Percentiles rank a stretch among this genome's conserved stretches.
These are phyloP conservation scores for Pichia pseudocactophila DNA, from an alignment of 805 yeast species.

Conservation along the genomic window DNA sequence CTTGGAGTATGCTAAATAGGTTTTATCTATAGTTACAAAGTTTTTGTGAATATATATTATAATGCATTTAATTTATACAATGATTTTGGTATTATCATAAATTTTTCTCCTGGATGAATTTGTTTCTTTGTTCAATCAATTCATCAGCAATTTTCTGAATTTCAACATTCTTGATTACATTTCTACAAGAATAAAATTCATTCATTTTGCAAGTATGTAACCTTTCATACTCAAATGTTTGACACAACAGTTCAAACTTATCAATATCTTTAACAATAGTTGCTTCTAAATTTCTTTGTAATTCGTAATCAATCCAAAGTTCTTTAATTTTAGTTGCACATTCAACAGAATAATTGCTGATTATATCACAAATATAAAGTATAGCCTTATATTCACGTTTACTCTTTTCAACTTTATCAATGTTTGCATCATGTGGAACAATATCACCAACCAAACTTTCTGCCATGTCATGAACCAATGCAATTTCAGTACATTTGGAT, in stretches of 20 bases:
- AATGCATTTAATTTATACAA: background rate
- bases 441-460: constrained; percentile 93
- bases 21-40: constrained; percentile 11
- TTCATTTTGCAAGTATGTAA: constrained; percentile 49
- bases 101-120: constrained; percentile 26
- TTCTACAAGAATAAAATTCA: constrained; percentile 60
- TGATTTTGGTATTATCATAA: background rate
- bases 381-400: constrained; percentile 72
- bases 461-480: constrained; percentile 89
- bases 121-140: constrained; percentile 37
- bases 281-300: constrained; percentile 73
- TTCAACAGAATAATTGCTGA: constrained; percentile 51
- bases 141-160: constrained; percentile 62
- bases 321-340: constrained; percentile 60
- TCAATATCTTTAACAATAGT: constrained; percentile 89
- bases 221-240: constrained; percentile 79
- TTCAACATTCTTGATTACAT: constrained; percentile 60
- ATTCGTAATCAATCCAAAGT: constrained; percentile 86
- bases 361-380: constrained; percentile 48
- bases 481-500: constrained; percentile 71
- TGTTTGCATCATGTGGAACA: constrained; percentile 62
- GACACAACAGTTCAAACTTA: constrained; percentile 77
- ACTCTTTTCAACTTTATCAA: constrained; percentile 75
- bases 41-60: background rate
- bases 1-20: constrained; percentile 32